Base-by-base conservation (phyloP, 495 filamentous ascomycete species). In the Hypoxylon crocopeplum region DNA sequence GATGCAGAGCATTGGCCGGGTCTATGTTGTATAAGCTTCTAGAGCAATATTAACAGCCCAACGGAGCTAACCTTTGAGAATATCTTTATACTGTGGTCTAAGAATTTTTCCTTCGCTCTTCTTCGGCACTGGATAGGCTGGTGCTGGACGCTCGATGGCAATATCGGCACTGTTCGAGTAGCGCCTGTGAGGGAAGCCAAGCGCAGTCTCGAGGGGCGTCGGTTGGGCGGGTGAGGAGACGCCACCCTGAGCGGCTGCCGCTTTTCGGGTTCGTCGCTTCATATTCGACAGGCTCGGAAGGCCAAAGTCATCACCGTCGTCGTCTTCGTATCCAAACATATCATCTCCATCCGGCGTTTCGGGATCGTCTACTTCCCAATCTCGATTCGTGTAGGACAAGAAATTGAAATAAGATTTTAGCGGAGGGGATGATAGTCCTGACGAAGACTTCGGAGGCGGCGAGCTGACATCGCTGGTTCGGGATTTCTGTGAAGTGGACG, bases 81-180 rank as follows among this genome's bases (percentile, higher is more conserved):
- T 92, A 38, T 97, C 95, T 72, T 98, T 97, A 66, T 97, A 98
- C 71, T 98, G 94, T 39, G 95, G 94, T 30, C 95, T 86, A 12
- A 98, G 79, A 33, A 97, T 97, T 74, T 98, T 98, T 6, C 89
- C 93, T 67, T 97, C 93, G 56, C 77, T 85, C 70, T 90, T 93
- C 66, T 92, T 92, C 7, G 93, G 83, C 53, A 85, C 86, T 5
- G 94, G 94, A 70, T 98, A 98, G 52, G 83, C 84, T 7, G 92
- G 87, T n/a, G 88, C 76, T n/a, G 88, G 89, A 50, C 92, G 82
- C 77, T 95, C 91, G 69, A 93, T 89, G 13, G 92, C 90, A 69
- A 97, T 96, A 69, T 97, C 92, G 25, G 88, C 86, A 71, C 90
- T 95, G 68, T 96, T 85, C 37, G 90, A 87, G 47, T 79, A 78